Conservation (phyloP, 2,329 filamentous ascomycete genomes). For the Exserohilum turcica region DNA sequence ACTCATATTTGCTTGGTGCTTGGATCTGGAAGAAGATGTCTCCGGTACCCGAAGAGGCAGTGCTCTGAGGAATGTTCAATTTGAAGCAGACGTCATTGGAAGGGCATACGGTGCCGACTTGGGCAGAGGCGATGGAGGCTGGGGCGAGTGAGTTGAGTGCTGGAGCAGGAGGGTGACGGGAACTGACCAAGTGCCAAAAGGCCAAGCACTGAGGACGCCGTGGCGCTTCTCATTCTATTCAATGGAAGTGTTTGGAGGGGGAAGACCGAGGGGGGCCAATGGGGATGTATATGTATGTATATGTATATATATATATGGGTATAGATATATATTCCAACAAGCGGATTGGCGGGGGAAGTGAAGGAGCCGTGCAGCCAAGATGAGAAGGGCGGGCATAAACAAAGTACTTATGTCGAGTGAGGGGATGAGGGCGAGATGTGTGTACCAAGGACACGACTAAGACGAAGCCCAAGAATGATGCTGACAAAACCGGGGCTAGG, state of each 20-base stretch:
- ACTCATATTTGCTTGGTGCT: conserved; percentile 59
- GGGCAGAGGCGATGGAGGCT: conserved; percentile 38
- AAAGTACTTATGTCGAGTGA: conserved; percentile 16
- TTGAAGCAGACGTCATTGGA: conserved; percentile 51
- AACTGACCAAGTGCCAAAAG: conserved; percentile 37
- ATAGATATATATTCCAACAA: no score
- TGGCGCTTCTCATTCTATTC: background rate
- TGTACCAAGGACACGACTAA: conserved; percentile 1
- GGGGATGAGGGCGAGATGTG: background rate
- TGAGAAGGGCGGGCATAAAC: conserved; percentile 9
- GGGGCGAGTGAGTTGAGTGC: conserved; percentile 18
- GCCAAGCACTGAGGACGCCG: conserved; percentile 19
- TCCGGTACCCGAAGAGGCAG: conserved; percentile 57
- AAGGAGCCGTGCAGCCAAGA: background rate
- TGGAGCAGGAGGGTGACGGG: background rate
- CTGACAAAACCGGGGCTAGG: conserved; percentile 10
- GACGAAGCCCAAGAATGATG: conserved; percentile 5
- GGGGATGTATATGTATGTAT: no score
- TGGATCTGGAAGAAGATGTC: conserved; percentile 65
- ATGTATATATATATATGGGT: no score
- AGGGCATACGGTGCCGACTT: conserved; percentile 38
- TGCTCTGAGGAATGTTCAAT: conserved; percentile 61
- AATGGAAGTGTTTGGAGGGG: background rate
- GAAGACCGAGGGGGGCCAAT: conserved; percentile 10
- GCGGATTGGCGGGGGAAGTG: conserved; percentile 8